phyloP scores from a whole-genome alignment of 441 rosid species.

The Sinapis alba region DNA sequence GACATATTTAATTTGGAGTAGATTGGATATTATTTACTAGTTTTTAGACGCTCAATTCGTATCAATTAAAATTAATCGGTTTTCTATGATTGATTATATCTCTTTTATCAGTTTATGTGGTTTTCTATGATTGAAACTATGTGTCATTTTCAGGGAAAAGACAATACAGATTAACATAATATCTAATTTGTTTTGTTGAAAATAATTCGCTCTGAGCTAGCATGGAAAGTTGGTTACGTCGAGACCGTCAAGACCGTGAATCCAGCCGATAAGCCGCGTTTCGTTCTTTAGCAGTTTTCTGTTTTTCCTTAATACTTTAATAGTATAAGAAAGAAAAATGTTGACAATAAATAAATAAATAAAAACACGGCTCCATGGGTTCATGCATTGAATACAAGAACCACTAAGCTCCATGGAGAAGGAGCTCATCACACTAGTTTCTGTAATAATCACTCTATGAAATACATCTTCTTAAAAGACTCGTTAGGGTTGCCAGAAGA shows the following conservation, averaged over 20 bases:
- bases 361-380: neutral
- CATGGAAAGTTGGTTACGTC: conserved; percentile 12
- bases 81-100: neutral
- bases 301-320: no score
- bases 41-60: neutral
- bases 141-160: conserved; percentile 14
- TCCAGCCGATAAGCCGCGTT: conserved; percentile 5
- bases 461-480: conserved; percentile 59
- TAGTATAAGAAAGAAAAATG: no score
- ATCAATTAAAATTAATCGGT: neutral
- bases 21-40: neutral
- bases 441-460: conserved; percentile 62
- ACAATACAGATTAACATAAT: conserved; percentile 2
- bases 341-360: no score
- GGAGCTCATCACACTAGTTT: conserved; percentile 17
- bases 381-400: conserved; percentile 17
- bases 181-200: neutral
- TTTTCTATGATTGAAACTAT: neutral
- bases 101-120: no score
- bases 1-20: neutral
- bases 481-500: conserved; percentile 53
- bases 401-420: neutral
- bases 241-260: conserved; percentile 29
- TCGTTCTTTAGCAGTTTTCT: neutral
- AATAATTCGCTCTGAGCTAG: neutral